A percentile compares a stretch with the other conserved stretches of the same genome.
These are phyloP conservation scores for Euphorbia schlechtendalii DNA, from an alignment of 441 rosid genomes.

Conservation along the genomic window DNA sequence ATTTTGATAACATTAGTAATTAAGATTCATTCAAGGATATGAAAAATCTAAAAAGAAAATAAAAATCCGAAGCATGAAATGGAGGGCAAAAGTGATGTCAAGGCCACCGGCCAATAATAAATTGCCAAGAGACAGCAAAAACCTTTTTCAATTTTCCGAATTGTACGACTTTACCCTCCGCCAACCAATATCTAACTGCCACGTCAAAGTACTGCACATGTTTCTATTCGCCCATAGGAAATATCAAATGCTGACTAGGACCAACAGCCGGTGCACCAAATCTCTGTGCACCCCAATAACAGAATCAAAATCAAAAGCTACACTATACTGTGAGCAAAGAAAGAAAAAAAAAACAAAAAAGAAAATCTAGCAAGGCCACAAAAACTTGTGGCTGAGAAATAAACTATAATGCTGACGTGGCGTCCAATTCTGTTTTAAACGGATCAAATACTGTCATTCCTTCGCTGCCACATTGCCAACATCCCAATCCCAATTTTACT, in stretches of 20 bases:
- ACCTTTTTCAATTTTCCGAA: too few species aligned
- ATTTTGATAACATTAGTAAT: too few species aligned
- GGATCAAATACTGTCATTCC: slow-evolving; percentile 58
- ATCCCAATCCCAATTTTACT: too few species aligned
- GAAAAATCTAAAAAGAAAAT: too few species aligned
- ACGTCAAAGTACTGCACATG: background rate
- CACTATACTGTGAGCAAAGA: too few species aligned
- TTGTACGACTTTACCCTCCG: too few species aligned
- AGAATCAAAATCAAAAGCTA: slow-evolving; percentile 4
- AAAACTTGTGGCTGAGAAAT: slow-evolving; percentile 84
- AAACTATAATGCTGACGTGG: slow-evolving; percentile 54
- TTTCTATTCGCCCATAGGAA: background rate
- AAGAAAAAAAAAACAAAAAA: slow-evolving; percentile 9
- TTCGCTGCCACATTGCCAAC: slow-evolving; percentile 28
- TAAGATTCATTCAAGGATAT: too few species aligned
- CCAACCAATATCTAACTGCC: slow-evolving; percentile 5
- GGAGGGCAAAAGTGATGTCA: background rate
- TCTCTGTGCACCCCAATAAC: background rate
- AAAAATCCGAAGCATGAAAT: background rate
- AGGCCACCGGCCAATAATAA: slow-evolving; percentile 3
- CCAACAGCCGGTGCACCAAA: slow-evolving; percentile 5
- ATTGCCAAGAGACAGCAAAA: background rate
- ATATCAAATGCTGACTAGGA: slow-evolving; percentile 6
- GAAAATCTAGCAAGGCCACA: slow-evolving; percentile 59
- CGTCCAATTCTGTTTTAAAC: slow-evolving; percentile 50